A percentile compares a stretch with the other conserved stretches of the same genome.
Evolutionary conservation across 768 basidiomycete species (phyloP).

Genomic region (Tephrocybe sp.): DNA sequence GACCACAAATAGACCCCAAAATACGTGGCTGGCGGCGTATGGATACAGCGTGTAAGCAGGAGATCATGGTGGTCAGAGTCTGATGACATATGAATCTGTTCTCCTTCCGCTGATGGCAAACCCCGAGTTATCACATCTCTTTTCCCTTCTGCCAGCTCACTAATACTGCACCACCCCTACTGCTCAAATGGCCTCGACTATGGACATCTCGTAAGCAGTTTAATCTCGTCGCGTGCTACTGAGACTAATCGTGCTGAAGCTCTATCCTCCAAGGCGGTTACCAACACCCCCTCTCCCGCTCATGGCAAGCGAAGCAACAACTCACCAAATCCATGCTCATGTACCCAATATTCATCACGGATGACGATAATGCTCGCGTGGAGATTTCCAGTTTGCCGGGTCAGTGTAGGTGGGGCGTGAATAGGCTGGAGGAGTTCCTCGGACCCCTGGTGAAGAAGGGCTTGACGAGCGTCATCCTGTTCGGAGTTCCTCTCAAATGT

Average conservation of each 20-base stretch:
- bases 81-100: neutral
- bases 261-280: constrained; percentile 92
- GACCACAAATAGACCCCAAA: too few relatives aligned
- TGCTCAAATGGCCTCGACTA: constrained; percentile 11
- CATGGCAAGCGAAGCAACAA: constrained; percentile 80
- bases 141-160: neutral
- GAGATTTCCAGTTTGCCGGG: constrained; percentile 79
- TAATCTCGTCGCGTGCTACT: neutral
- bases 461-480: constrained; percentile 88
- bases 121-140: neutral
- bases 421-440: constrained; percentile 85
- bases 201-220: constrained; percentile 47
- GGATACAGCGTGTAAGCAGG: too few relatives aligned
- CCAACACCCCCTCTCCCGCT: constrained; percentile 84
- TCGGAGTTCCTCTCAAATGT: constrained; percentile 86
- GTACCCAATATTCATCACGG: constrained; percentile 98
- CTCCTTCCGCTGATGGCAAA: neutral
- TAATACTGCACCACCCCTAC: neutral
- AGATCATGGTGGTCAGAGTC: too few relatives aligned
- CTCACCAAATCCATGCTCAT: constrained; percentile 94
- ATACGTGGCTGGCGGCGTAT: too few relatives aligned
- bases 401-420: constrained; percentile 94
- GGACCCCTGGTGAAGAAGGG: constrained; percentile 89
- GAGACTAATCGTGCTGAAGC: constrained; percentile 32
- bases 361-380: constrained; percentile 84